Percentiles rank a stretch among this genome's conserved stretches.
phyloP scores from a whole-genome alignment of 352 stramenopile genomes.

The Blastocystis sp. region DNA sequence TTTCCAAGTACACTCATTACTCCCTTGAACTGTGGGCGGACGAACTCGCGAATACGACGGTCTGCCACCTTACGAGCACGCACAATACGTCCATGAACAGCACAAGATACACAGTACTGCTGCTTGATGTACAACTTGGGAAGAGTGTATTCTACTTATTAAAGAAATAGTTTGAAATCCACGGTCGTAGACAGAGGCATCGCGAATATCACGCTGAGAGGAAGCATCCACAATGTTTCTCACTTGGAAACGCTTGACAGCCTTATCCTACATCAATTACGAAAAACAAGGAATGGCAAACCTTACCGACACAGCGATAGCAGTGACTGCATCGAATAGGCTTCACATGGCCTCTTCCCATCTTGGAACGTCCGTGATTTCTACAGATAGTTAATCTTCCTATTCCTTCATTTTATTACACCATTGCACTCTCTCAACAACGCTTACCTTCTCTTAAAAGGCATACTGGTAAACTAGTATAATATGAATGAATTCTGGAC shows the following conservation, averaged over 20 bases:
- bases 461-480: conserved; percentile 51
- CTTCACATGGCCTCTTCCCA: conserved; percentile 60
- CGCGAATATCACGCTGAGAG: conserved; percentile 94
- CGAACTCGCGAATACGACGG: conserved; percentile 81
- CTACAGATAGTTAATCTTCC: not conserved
- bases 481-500: conserved; percentile 56
- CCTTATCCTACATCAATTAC: conserved; percentile 43
- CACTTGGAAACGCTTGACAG: conserved; percentile 67
- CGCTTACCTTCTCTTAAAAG: conserved; percentile 61
- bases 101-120: conserved; percentile 98
- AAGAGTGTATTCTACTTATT: conserved; percentile 83
- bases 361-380: conserved; percentile 62
- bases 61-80: conserved; percentile 85
- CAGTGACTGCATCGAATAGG: conserved; percentile 50
- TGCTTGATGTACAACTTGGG: conserved; percentile 99
- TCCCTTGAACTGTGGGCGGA: conserved; percentile 61
- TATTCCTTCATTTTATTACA: not conserved
- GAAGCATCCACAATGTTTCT: conserved; percentile 81
- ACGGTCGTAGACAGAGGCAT: conserved; percentile 89
- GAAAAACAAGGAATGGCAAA: not conserved
- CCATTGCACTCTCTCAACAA: not conserved
- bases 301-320: conserved; percentile 39
- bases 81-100: conserved; percentile 98
- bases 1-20: not conserved
- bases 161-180: not conserved